phyloP scores from a whole-genome alignment of 441 rosid species.

The Adansonia rubrostipa region DNA sequence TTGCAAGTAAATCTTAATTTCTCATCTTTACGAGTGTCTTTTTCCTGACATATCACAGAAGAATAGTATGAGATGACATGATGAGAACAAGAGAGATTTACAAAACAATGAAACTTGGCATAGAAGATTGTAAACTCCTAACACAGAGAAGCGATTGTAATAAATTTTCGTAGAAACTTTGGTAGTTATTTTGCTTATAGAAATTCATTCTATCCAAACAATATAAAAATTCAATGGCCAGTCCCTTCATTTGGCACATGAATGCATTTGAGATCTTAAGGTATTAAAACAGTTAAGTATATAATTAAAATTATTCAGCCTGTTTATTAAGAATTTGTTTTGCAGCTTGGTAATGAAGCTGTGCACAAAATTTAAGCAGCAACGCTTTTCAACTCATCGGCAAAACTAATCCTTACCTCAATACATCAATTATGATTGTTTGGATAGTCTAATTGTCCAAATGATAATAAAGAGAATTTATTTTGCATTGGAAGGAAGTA shows the following conservation, averaged over 20 bases:
- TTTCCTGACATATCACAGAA: slow-evolving; percentile 66
- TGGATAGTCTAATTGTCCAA: not conserved
- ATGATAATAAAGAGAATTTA: not conserved
- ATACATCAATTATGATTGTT: not conserved
- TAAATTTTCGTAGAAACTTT: not conserved
- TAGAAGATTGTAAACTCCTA: slow-evolving; percentile 13
- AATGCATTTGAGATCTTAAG: not conserved
- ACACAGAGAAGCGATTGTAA: slow-evolving; percentile 12
- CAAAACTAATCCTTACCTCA: not conserved
- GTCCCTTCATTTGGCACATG: not conserved
- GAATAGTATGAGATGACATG: slow-evolving; percentile 16
- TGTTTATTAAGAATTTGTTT: not conserved
- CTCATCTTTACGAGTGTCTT: slow-evolving; percentile 80
- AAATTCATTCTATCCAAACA: not conserved
- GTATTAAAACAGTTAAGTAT: not conserved
- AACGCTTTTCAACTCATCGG: not conserved
- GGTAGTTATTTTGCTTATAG: not conserved
- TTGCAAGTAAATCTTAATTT: slow-evolving; percentile 76
- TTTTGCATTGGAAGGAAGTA: not conserved
- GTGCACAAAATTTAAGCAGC: not conserved
- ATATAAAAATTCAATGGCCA: not conserved
- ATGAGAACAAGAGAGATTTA: not conserved
- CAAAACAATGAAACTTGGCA: not conserved
- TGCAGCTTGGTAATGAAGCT: not conserved
- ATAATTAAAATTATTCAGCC: not conserved